Evolutionary conservation across 176 grass and related monocot genomes (phyloP).

Genomic region (Sorghum bicolor): Sorghum_bicolor_NCBIv3 NC_012872.2:5345001-5345500

Average conservation of each 20-base stretch:
- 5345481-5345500: background rate
- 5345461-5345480: background rate
- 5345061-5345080: constrained; percentile 41
- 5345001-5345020: constrained; percentile 38
- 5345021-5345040: constrained; percentile 51
- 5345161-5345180: background rate
- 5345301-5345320: background rate
- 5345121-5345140: constrained; percentile 33
- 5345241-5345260: background rate
- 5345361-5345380: background rate
- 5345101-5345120: constrained; percentile 52
- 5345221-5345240: background rate
- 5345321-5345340: background rate
- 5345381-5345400: background rate
- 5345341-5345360: background rate
- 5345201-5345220: background rate
- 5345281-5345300: constrained; percentile 7
- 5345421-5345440: background rate
- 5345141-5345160: constrained; percentile 54
- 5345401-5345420: background rate
- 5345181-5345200: background rate
- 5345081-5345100: constrained; percentile 40
- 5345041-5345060: constrained; percentile 56
- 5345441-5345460: background rate
- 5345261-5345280: background rate